Percentiles rank a stretch among this genome's conserved stretches.
Evolutionary conservation across 257 asterid species (phyloP).

Genomic region (Thymus quinquecostatus): DNA sequence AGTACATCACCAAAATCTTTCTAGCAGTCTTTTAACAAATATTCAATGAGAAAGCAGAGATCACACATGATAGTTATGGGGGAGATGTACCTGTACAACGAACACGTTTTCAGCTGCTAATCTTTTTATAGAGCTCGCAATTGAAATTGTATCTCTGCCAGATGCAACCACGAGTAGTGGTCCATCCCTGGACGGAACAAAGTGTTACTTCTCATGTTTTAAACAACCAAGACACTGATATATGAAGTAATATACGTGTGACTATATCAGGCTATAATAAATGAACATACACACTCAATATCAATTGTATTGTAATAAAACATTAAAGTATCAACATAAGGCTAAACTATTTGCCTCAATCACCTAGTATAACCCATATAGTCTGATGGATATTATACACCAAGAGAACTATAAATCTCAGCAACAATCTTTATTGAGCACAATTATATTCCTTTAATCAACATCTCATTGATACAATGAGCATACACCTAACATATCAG

Average conservation of each 20-base stretch:
- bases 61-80: conserved; percentile 17
- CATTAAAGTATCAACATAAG: background rate
- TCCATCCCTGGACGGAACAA: conserved; percentile 78
- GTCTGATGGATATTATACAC: conserved; percentile 10
- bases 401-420: conserved; percentile 8
- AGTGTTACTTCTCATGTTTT: conserved; percentile 26
- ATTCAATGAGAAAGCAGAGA: conserved; percentile 7
- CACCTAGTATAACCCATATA: conserved; percentile 11
- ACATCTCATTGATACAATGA: conserved; percentile 4
- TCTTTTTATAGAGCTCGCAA: conserved; percentile 88
- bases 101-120: conserved; percentile 90
- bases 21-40: conserved; percentile 1
- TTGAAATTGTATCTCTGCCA: conserved; percentile 95
- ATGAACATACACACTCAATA: background rate
- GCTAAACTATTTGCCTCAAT: background rate
- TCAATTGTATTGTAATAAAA: background rate
- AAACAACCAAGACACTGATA: conserved; percentile 25
- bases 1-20: conserved; percentile 25
- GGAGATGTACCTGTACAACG: conserved; percentile 76
- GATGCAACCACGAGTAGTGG: conserved; percentile 97
- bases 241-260: background rate
- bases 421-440: background rate
- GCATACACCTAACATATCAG: conserved; percentile 14
- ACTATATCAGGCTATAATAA: conserved; percentile 11
- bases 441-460: conserved; percentile 3